A percentile compares a stretch with the other conserved stretches of the same genome.
Conservation (phyloP, 495 filamentous ascomycete species). For the Bryoglossum gracile region DNA sequence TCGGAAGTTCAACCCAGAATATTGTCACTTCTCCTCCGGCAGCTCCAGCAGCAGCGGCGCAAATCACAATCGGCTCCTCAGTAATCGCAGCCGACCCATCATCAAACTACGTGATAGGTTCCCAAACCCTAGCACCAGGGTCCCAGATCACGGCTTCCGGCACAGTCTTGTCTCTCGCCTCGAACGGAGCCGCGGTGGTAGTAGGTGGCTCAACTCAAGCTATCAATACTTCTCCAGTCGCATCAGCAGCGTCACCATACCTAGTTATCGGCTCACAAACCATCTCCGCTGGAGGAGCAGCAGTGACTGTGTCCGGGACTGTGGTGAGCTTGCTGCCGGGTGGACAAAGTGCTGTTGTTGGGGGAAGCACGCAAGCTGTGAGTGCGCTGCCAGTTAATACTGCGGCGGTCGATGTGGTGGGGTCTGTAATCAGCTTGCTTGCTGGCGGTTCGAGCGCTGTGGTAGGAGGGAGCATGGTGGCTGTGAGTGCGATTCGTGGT, state of each 20-base stretch:
- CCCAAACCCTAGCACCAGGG: not conserved
- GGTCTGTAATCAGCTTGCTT: no score
- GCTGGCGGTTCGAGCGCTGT: not conserved
- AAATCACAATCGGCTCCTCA: not conserved
- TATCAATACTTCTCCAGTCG: not conserved
- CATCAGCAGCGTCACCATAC: not conserved
- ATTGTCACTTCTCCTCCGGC: no score
- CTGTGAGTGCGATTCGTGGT: no score
- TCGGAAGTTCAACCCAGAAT: no score
- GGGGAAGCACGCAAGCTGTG: no score
- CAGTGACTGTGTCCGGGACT: not conserved
- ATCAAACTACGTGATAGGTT: not conserved
- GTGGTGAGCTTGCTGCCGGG: not conserved
- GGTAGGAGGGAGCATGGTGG: not conserved
- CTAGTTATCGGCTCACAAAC: not conserved
- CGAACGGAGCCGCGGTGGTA: not conserved
- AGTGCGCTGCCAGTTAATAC: no score
- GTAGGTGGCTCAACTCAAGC: not conserved
- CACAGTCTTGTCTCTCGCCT: not conserved
- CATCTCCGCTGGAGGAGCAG: not conserved
- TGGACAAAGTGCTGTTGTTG: no score
- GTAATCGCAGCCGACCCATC: not conserved
- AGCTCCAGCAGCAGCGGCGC: no score
- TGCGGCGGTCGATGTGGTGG: no score
- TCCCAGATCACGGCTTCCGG: not conserved